Evolutionary conservation across 2,329 filamentous ascomycete species (phyloP), one percentile per base, ranked within the genome.

Genomic region (Geosmithia flava): DNA sequence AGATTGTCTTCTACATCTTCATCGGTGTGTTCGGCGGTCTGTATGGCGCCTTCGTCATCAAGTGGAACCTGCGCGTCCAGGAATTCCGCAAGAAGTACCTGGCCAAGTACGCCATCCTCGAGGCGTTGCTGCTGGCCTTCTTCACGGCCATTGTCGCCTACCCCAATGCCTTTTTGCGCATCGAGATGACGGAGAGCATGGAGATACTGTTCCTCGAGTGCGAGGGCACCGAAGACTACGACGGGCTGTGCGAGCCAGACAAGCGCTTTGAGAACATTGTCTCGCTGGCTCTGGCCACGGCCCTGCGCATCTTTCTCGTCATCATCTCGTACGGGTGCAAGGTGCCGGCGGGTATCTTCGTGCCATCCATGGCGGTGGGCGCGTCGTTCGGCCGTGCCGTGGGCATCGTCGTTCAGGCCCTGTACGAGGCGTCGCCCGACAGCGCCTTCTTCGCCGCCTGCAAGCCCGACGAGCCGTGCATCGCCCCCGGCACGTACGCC

Each of bases 131-230:
- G 16, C 69, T 98, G 41, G 90, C 93, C 1, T 78, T 82, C 0
- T 76, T 80, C 7, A 98, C 93, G 3, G 93, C 90, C 10, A 74
- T 97, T 20, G 74, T 98, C n/a, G 96, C 91, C 65, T 98, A 95
- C 59, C 93, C 91, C 1, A 98, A 98, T 57, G 89, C 86, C 63
- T 97, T 98, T 54, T 63, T 98, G 49, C 77, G 87, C 48, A 96
- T 97, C 57, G 94, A 98, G 66, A 97, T 98, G 93, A 96, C 93
- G 0, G 91, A 97, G 69, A 95, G 89, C 69, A 97, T 98, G 93
- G 90, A 97, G 62, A 95, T 96, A 53, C 69, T 98, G 11, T 98
- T 98, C 63, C 76, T 86, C 15, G 93, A 98, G 61, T 98, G 93
- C 56, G 87, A 95, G 59, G 88, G 85, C 5, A 83, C 75, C 19